A percentile compares a stretch with the other conserved stretches of the same genome.
Conservation (phyloP, 192 early-diverging fungal species). For the Entrophospora sp. region DNA sequence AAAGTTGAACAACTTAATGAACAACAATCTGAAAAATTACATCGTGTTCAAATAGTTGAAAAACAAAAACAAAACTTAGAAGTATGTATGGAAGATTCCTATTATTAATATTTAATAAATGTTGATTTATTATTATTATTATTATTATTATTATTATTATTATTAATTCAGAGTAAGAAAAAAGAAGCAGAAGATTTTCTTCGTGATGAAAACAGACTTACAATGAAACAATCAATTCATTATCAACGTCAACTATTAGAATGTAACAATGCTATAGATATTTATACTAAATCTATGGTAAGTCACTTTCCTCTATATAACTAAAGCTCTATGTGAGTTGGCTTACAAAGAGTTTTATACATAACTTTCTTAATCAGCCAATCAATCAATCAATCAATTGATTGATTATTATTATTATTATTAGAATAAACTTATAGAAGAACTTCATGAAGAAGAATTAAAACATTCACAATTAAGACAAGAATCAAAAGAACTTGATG, state of each 20-base stretch:
- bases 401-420: background rate
- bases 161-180: slow-evolving; percentile 47
- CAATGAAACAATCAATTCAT: slow-evolving; percentile 59
- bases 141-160: background rate
- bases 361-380: too few relatives aligned
- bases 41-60: slow-evolving; percentile 80
- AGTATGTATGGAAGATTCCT: too few relatives aligned
- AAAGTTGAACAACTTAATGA: slow-evolving; percentile 71
- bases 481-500: slow-evolving; percentile 55
- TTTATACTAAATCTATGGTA: slow-evolving; percentile 37
- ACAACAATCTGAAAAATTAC: slow-evolving; percentile 68
- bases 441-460: slow-evolving; percentile 49
- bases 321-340: too few relatives aligned
- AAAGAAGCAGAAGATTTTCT: slow-evolving; percentile 75
- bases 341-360: too few relatives aligned
- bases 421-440: slow-evolving; percentile 42
- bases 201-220: slow-evolving; percentile 70
- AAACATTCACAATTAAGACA: slow-evolving; percentile 55
- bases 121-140: too few relatives aligned
- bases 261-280: slow-evolving; percentile 39
- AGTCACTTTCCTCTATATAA: too few relatives aligned
- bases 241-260: slow-evolving; percentile 70
- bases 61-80: slow-evolving; percentile 77
- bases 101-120: too few relatives aligned
- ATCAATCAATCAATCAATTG: too few relatives aligned